phyloP scores from a whole-genome alignment of 108 stramenopile genomes.

The Nitzschia sp. region DNA sequence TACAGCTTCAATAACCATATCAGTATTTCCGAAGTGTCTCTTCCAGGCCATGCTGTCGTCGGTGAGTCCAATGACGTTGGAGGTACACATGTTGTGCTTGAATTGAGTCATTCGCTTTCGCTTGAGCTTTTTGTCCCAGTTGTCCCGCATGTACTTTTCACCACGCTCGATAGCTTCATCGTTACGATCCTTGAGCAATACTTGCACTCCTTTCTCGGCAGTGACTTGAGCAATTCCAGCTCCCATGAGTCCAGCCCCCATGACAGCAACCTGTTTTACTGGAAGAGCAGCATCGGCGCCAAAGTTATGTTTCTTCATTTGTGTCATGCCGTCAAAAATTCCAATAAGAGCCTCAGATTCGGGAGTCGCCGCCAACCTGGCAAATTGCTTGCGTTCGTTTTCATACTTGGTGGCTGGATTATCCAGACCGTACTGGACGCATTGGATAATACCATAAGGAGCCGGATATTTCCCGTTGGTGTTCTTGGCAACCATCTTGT shows the following conservation, averaged over 20 bases:
- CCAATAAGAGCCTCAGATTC: constrained; percentile 95
- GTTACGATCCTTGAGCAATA: constrained; percentile 96
- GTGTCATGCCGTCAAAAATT: constrained; percentile 94
- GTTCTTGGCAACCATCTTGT: constrained; percentile 93
- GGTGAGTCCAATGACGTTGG: constrained; percentile 88
- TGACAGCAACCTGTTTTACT: constrained; percentile 92
- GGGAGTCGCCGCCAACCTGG: constrained; percentile 93
- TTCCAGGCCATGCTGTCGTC: constrained; percentile 77
- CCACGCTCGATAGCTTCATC: constrained; percentile 83
- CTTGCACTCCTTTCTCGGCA: constrained; percentile 93
- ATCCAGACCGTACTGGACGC: constrained; percentile 88
- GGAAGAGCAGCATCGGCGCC: constrained; percentile 66
- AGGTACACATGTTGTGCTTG: constrained; percentile 84
- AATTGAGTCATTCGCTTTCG: constrained; percentile 91
- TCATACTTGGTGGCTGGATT: constrained; percentile 70
- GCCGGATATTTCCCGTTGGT: constrained; percentile 97
- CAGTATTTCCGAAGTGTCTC: constrained; percentile 87
- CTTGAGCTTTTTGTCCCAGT: constrained; percentile 93
- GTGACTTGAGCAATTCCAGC: constrained; percentile 98
- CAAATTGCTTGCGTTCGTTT: constrained; percentile 94
- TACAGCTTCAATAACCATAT: constrained; percentile 99
- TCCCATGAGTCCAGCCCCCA: constrained; percentile 99
- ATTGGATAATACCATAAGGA: constrained; percentile 93
- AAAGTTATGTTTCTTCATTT: constrained; percentile 94
- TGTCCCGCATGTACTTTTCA: constrained; percentile 86